A percentile compares a stretch with the other conserved stretches of the same genome.
Evolutionary conservation across 2,329 filamentous ascomycete genomes (phyloP).

Genomic region (Curvularia hawaiiensis): DNA sequence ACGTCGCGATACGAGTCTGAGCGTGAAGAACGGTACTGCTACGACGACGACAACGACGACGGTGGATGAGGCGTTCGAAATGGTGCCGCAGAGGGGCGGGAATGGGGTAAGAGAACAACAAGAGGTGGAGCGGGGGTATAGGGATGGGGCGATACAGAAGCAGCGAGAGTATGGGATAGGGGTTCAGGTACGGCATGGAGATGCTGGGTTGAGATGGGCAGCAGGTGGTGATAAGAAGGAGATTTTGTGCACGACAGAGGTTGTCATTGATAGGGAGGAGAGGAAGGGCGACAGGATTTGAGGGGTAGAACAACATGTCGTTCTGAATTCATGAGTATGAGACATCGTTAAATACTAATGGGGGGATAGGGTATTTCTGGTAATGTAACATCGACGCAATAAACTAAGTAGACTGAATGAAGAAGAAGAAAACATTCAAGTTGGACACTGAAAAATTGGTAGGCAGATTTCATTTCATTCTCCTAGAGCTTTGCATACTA

Average conservation of each 20-base stretch:
- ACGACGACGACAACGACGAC: background rate
- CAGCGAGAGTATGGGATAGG: background rate
- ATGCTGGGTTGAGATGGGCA: background rate
- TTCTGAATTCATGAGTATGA: background rate
- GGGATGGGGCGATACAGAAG: background rate
- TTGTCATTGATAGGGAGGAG: background rate
- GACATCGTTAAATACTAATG: background rate
- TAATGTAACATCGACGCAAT: background rate
- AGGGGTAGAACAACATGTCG: background rate
- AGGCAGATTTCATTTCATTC: background rate
- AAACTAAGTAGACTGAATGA: background rate
- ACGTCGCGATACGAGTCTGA: background rate
- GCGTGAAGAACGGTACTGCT: background rate
- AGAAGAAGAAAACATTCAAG: background rate
- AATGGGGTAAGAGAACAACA: too few relatives aligned
- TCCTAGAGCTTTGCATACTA: background rate
- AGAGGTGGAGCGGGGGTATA: too few relatives aligned
- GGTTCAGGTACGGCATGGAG: background rate
- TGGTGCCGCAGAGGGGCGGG: background rate
- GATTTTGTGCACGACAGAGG: conserved; percentile 2
- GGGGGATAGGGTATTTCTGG: background rate
- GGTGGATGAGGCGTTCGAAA: background rate
- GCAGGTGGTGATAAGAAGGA: background rate
- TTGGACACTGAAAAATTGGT: background rate
- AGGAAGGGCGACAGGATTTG: background rate